Evolutionary conservation across 2,329 filamentous ascomycete genomes (phyloP).

Genomic region (Talaromyces pinophilus): DNA sequence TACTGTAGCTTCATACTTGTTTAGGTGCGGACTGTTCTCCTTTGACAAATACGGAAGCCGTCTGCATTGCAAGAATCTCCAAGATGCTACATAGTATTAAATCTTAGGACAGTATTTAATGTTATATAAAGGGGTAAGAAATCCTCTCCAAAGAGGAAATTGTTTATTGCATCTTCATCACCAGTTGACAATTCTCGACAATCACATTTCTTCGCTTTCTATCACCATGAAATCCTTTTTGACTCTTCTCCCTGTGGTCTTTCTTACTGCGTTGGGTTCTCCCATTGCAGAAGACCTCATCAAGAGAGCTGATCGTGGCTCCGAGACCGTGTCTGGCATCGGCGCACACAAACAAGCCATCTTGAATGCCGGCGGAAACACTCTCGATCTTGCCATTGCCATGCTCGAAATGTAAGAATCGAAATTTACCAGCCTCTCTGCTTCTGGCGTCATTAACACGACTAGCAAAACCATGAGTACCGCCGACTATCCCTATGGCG

Average conservation of each 20-base stretch:
- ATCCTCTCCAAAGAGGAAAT: background rate
- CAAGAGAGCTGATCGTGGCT: slow-evolving; percentile 22
- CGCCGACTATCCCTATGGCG: slow-evolving; percentile 21
- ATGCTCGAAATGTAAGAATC: slow-evolving; percentile 34
- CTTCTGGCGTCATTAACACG: background rate
- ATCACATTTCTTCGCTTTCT: background rate
- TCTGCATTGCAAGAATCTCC: background rate
- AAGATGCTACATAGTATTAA: background rate
- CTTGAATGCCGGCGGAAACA: slow-evolving; percentile 30
- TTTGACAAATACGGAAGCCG: background rate
- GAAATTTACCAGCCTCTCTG: too few relatives aligned
- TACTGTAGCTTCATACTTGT: background rate
- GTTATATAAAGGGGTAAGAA: background rate
- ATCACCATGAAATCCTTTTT: background rate
- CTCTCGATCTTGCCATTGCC: slow-evolving; percentile 36
- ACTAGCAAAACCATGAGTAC: background rate
- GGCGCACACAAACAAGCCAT: slow-evolving; percentile 31
- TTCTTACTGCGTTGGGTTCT: background rate
- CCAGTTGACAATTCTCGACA: background rate
- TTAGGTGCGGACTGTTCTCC: background rate
- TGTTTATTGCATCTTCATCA: background rate
- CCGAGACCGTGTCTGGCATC: slow-evolving; percentile 28
- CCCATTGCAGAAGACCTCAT: background rate
- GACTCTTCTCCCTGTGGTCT: background rate
- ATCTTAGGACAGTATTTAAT: background rate